phyloP scores from a whole-genome alignment of 257 asterid genomes.

The Solanum habrochaites region DNA sequence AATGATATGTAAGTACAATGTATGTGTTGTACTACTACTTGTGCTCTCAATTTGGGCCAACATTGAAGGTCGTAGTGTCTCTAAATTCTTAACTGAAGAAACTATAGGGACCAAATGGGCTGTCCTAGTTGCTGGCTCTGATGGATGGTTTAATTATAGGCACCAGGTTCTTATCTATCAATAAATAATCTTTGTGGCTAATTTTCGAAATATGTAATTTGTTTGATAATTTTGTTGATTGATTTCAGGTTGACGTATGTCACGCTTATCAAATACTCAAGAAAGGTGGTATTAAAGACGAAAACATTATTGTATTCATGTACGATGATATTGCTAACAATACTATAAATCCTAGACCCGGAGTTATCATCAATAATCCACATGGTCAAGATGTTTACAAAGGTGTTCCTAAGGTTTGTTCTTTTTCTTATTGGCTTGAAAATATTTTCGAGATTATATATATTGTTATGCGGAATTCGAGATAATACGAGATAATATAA shows the following conservation, averaged over 20 bases:
- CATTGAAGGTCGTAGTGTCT: not conserved
- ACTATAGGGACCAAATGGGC: conserved; percentile 84
- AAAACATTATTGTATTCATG: conserved; percentile 78
- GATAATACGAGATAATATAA: no score
- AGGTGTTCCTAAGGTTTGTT: conserved; percentile 86
- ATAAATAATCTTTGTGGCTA: no score
- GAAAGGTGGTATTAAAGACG: conserved; percentile 84
- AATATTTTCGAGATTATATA: not conserved
- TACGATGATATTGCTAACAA: conserved; percentile 82
- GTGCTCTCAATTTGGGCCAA: not conserved
- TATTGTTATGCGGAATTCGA: no score
- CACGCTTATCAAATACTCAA: conserved; percentile 88
- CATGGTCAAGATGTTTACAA: conserved; percentile 70
- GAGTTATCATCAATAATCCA: conserved; percentile 84
- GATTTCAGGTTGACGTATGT: conserved; percentile 71
- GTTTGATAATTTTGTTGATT: not conserved
- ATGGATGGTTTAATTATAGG: conserved; percentile 90
- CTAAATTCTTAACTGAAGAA: conserved; percentile 16
- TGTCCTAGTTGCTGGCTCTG: conserved; percentile 81
- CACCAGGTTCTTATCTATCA: conserved; percentile 48
- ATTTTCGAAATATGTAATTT: not conserved
- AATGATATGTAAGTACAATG: not conserved
- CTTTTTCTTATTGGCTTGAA: not conserved
- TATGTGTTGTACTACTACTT: not conserved
- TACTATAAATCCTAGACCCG: conserved; percentile 71